Base-by-base conservation (phyloP, 805 yeast genomes). In the Saccharomycopsis oosterbeekiorum region DNA sequence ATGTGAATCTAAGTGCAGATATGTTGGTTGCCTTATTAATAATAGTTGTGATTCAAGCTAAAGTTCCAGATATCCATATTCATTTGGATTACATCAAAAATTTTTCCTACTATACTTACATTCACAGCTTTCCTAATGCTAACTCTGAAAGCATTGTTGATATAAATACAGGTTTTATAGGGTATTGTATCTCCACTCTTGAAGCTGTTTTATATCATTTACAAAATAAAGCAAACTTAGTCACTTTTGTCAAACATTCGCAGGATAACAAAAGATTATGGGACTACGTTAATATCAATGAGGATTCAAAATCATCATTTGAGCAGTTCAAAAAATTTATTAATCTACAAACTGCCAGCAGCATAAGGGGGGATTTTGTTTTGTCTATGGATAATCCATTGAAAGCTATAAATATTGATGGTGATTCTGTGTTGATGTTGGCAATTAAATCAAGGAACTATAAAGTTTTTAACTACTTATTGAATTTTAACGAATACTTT, bases 201-300 rank as follows among this genome's bases (percentile, higher is more conserved):
- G 96, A 91, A 67, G 96, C 91, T 0, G 96, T 89, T 0, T 68
- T 89, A 9, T 82, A 75, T 60, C 93, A 86, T 68, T 75, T 90
- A n/a, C 73, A 73, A 40, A 72, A 78, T 42, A 59, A 64, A 5
- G 70, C 69, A 11, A 79, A 78, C 56, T 55, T 73, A 9, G 72
- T 72, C 1, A 69, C 71, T 2, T 70, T 86, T 57, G 67, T 73
- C 2, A 62, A 67, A 0, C 68, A 75, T 11, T 82, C 92, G 0
- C 69, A 68, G 1, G 68, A 68, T 1, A 89, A 89, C 70, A 70
- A 70, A 53, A 68, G 69, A n/a, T 73, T 85, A 43, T 86, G 91
- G 85, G 67, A 74, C 0, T 71, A 78, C 4, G 78, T 87, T 12
- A 75, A 75, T 43, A 56, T 62, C n/a, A 66, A 69, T 50, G 75